Evolutionary conservation across 257 asterid genomes (phyloP), one percentile per base, ranked within the genome.

Genomic region (Solanum virginianum): DNA sequence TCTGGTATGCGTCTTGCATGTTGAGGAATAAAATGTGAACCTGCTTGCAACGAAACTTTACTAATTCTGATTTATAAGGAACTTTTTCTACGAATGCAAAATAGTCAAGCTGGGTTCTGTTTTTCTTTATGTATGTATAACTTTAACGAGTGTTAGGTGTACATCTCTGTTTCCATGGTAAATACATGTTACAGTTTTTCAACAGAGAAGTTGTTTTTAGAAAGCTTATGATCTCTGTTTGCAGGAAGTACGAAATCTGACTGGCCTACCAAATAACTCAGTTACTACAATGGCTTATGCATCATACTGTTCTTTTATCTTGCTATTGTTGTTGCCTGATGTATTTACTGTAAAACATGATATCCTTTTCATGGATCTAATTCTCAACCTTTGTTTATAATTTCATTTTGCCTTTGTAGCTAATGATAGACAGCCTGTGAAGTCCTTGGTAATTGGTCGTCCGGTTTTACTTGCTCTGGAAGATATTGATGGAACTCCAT

Each of bases 381-480:
- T 39, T 84, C 51, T 53, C 41, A 55, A 55, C 51, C n/a, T 72
- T 60, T 57, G 14, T 71, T 75, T 26, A 36, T 36, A 62, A 45
- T 74, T 59, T 26, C 85, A 15, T 66, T 55, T 88, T 26, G 84
- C 26, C 69, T 66, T 72, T 80, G 70, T 87, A 95, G 99, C 81
- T 41, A 97, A 92, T 89, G 99, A 97, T 85, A 97, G 91, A 85
- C 94, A 87, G 86, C 85, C 94, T 71, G 93, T 85, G 57, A 97
- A 95, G 84, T 93, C 97, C 71, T 80, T 92, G 89, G 99, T 97
- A 83, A 82, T 95, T 89, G 99, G 99, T 49, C 88, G 98, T 72
- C 99, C 99, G 47, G 89, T 97, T 89, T 91, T 97, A 90, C 99
- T 97, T 89, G 99, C 99, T 79, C 89, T 97, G 87, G 99, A 97